Conservation (phyloP, 2,329 filamentous ascomycete species). For the Chrysosporium keratinophilum region DNA sequence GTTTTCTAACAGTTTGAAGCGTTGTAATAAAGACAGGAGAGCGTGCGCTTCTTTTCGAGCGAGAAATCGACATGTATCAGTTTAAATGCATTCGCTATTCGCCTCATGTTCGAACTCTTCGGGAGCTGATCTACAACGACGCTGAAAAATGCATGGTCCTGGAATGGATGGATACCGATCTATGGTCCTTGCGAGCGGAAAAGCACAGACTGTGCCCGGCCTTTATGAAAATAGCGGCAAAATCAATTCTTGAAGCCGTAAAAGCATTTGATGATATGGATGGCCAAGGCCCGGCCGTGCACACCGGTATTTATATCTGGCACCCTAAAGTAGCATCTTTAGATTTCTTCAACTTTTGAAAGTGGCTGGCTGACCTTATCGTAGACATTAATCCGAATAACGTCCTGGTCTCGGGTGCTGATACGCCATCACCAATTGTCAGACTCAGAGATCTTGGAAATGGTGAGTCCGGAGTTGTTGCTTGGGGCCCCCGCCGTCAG, state of each 20-base stretch:
- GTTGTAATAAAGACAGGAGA: slow-evolving; percentile 10
- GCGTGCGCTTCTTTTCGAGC: background rate
- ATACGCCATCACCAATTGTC: slow-evolving; percentile 6
- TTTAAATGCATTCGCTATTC: slow-evolving; percentile 10
- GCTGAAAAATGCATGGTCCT: slow-evolving; percentile 15
- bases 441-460: slow-evolving; percentile 13
- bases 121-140: slow-evolving; percentile 13
- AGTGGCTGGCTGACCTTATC: background rate
- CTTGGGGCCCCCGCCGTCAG: background rate
- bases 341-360: too few species aligned
- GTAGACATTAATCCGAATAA: slow-evolving; percentile 15
- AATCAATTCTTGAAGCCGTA: slow-evolving; percentile 12
- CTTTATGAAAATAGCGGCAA: slow-evolving; percentile 10
- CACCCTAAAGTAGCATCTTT: too few species aligned
- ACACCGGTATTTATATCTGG: slow-evolving; percentile 8
- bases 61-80: slow-evolving; percentile 10
- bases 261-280: slow-evolving; percentile 15
- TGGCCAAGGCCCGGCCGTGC: slow-evolving; percentile 12
- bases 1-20: slow-evolving; percentile 12
- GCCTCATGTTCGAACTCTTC: slow-evolving; percentile 7
- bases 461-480: slow-evolving; percentile 4
- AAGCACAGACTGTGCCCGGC: background rate
- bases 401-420: slow-evolving; percentile 11
- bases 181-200: slow-evolving; percentile 11
- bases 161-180: slow-evolving; percentile 14